Evolutionary conservation across 2,329 filamentous ascomycete species (phyloP).

Genomic region (Celoporthe dispersa): DNA sequence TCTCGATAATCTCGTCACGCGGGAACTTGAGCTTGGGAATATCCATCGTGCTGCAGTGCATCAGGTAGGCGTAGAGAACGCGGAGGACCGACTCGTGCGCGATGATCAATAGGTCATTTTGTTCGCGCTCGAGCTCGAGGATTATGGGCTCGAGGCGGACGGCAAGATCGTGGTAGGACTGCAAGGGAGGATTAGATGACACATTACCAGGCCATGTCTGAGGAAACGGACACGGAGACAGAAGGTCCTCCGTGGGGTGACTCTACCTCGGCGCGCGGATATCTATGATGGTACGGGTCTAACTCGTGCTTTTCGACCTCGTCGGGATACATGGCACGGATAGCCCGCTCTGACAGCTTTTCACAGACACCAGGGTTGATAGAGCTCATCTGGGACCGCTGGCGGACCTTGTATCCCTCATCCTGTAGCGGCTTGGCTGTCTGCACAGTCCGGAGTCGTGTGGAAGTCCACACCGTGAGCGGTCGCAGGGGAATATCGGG

Average conservation of each 20-base stretch:
- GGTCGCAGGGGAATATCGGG: constrained; percentile 73
- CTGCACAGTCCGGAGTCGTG: constrained; percentile 85
- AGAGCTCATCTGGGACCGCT: constrained; percentile 95
- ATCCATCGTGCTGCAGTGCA: constrained; percentile 95
- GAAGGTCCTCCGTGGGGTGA: neutral
- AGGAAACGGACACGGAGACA: constrained; percentile 17
- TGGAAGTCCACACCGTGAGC: constrained; percentile 93
- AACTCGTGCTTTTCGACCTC: constrained; percentile 91
- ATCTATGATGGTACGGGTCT: constrained; percentile 96
- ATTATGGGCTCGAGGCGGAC: constrained; percentile 98
- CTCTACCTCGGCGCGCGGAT: constrained; percentile 88
- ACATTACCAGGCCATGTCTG: neutral
- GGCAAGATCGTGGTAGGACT: constrained; percentile 99
- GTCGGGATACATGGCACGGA: constrained; percentile 82
- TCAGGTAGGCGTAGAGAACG: constrained; percentile 95
- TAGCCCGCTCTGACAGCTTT: constrained; percentile 83
- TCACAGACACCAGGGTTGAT: constrained; percentile 96
- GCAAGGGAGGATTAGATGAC: constrained; percentile 19
- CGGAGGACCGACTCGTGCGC: constrained; percentile 97
- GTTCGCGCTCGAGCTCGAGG: constrained; percentile 92
- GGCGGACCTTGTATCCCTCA: constrained; percentile 82
- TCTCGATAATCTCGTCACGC: constrained; percentile 97
- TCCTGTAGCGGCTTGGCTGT: constrained; percentile 82
- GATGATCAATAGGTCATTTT: constrained; percentile 97
- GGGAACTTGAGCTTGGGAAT: constrained; percentile 94